phyloP scores from a whole-genome alignment of 2,329 filamentous ascomycete genomes.

The Bipolaris zeicola region DNA sequence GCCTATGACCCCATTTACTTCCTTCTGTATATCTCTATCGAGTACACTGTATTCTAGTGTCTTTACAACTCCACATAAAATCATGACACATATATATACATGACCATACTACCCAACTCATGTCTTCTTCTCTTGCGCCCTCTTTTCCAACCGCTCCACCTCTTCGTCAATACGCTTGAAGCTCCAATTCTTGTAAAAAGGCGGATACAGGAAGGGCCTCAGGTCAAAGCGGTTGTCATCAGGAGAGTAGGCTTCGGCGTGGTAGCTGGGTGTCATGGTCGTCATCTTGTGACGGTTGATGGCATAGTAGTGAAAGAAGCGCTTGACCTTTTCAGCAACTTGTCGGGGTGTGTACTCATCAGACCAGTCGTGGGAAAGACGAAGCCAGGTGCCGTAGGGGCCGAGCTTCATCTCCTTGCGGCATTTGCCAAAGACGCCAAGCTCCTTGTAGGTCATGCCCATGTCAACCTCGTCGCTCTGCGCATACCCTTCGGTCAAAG shows the following conservation, averaged over 20 bases:
- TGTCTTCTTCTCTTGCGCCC: not conserved
- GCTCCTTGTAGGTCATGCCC: slow-evolving; percentile 57
- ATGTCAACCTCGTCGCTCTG: slow-evolving; percentile 64
- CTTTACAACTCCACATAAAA: not conserved
- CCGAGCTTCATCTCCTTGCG: slow-evolving; percentile 60
- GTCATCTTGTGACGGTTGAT: slow-evolving; percentile 36
- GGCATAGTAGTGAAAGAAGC: slow-evolving; percentile 46
- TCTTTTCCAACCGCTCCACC: slow-evolving; percentile 38
- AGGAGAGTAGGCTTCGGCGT: slow-evolving; percentile 56
- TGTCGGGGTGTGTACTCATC: slow-evolving; percentile 49
- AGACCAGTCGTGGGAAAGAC: slow-evolving; percentile 59
- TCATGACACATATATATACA: not conserved
- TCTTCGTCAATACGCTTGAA: slow-evolving; percentile 49
- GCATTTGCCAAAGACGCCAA: slow-evolving; percentile 58
- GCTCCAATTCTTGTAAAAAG: slow-evolving; percentile 41
- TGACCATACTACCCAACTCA: not conserved
- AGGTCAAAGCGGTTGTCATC: slow-evolving; percentile 65
- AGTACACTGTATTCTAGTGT: not conserved
- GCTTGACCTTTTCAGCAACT: slow-evolving; percentile 54
- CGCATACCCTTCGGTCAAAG: slow-evolving; percentile 61
- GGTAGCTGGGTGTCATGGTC: slow-evolving; percentile 35
- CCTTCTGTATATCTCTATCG: not conserved
- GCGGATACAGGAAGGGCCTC: slow-evolving; percentile 51
- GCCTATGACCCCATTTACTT: not conserved
- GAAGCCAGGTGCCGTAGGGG: slow-evolving; percentile 59